phyloP scores from a whole-genome alignment of 345 rosid genomes.

The Mallotus nudiflorus region DNA sequence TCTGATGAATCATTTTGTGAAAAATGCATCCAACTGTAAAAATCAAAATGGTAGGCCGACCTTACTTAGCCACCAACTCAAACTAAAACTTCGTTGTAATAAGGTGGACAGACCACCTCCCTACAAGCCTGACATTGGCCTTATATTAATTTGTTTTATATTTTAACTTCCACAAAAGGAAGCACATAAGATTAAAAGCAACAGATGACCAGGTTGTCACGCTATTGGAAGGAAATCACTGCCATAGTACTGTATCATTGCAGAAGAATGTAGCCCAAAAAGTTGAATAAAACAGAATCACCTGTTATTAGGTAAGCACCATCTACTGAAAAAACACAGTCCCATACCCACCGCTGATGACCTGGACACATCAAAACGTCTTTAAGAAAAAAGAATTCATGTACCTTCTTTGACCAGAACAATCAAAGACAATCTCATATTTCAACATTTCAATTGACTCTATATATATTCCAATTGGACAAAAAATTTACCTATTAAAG shows the following conservation, averaged over 20 bases:
- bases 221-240: not conserved
- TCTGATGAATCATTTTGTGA: not conserved
- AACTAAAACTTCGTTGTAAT: too few species aligned
- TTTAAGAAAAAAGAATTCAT: not conserved
- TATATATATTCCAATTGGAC: not conserved
- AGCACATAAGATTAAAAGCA: not conserved
- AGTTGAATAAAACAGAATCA: constrained; percentile 15
- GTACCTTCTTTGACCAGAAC: not conserved
- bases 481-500: constrained; percentile 52
- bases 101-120: not conserved
- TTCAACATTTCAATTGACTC: not conserved
- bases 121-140: too few species aligned
- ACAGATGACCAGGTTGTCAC: not conserved
- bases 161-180: not conserved
- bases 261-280: too few species aligned
- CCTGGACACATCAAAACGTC: constrained; percentile 43
- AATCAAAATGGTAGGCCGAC: not conserved
- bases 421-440: not conserved
- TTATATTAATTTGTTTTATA: too few species aligned
- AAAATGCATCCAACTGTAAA: not conserved
- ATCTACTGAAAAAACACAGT: constrained; percentile 96
- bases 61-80: not conserved
- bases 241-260: too few species aligned
- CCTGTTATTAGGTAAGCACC: constrained; percentile 97
- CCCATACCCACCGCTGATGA: constrained; percentile 98